Evolutionary conservation across 208 protist genomes (phyloP).

Genomic region (Crithidia brevicula): DNA sequence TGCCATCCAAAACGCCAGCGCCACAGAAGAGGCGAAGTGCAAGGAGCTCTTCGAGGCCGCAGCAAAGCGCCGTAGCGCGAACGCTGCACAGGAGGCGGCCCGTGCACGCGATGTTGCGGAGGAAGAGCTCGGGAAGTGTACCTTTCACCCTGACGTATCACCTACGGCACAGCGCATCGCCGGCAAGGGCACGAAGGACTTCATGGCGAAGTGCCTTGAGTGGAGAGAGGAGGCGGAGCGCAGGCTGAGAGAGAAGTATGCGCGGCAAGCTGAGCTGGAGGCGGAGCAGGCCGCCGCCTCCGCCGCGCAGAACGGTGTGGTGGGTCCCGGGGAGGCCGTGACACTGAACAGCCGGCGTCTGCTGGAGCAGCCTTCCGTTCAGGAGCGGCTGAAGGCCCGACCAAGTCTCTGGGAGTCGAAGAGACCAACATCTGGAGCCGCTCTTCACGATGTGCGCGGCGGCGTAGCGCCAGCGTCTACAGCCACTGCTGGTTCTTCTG

Average conservation of each 20-base stretch:
- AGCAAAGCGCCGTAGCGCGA: neutral
- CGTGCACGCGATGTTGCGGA: conserved; percentile 20
- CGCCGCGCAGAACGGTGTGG: conserved; percentile 22
- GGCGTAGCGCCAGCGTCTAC: too few species aligned
- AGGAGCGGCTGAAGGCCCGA: conserved; percentile 30
- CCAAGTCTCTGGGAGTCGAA: conserved; percentile 39
- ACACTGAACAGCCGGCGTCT: conserved; percentile 31
- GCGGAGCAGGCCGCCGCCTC: conserved; percentile 17
- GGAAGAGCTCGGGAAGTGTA: conserved; percentile 49
- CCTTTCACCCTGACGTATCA: conserved; percentile 54
- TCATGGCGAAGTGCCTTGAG: conserved; percentile 66
- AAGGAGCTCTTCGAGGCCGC: conserved; percentile 30
- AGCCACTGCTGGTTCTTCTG: neutral
- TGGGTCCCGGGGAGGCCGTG: conserved; percentile 4
- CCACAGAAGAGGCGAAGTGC: conserved; percentile 27
- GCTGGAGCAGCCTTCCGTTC: conserved; percentile 18
- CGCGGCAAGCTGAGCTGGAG: conserved; percentile 29
- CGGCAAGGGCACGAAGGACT: conserved; percentile 48
- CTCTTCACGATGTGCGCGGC: neutral
- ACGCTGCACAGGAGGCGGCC: conserved; percentile 13
- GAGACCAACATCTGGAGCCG: neutral
- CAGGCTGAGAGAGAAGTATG: conserved; percentile 43
- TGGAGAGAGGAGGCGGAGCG: conserved; percentile 47
- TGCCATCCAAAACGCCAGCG: conserved; percentile 24
- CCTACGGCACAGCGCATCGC: conserved; percentile 25